These are phyloP conservation scores for Globisporangium mamillatum DNA, from an alignment of 352 stramenopile genomes.

Conservation along the genomic window DNA sequence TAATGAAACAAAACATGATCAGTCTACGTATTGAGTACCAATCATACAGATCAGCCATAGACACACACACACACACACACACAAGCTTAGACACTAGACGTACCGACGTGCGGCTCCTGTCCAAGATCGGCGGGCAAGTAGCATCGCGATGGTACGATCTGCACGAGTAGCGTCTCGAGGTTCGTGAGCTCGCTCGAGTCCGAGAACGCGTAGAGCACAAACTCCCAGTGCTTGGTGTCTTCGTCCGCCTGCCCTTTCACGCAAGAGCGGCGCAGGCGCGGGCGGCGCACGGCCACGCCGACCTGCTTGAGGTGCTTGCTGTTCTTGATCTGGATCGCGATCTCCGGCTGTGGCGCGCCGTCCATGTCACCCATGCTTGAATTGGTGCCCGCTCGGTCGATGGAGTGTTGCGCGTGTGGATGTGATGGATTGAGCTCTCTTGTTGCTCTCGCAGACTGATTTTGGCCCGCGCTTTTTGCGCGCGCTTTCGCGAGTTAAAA, in stretches of 20 bases:
- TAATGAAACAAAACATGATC: background rate
- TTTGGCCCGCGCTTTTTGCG: background rate
- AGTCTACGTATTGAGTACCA: background rate
- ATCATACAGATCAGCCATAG: background rate
- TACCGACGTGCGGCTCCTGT: constrained; percentile 48
- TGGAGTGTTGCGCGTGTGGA: background rate
- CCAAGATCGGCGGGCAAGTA: constrained; percentile 59
- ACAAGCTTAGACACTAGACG: background rate
- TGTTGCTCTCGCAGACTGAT: background rate
- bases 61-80: background rate
- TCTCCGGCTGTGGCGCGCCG: constrained; percentile 47
- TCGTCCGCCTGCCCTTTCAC: constrained; percentile 66
- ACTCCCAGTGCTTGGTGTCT: constrained; percentile 83
- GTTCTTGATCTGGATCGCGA: constrained; percentile 80
- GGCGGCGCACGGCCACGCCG: constrained; percentile 68
- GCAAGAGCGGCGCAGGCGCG: constrained; percentile 68
- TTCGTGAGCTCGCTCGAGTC: constrained; percentile 84
- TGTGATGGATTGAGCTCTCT: background rate
- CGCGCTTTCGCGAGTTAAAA: background rate
- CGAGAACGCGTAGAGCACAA: constrained; percentile 77
- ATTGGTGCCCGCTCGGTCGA: background rate
- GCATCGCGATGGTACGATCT: constrained; percentile 73
- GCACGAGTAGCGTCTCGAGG: constrained; percentile 81
- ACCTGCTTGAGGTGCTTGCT: constrained; percentile 83
- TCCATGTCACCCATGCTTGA: constrained; percentile 38